Percentiles rank a stretch among this genome's conserved stretches.
These are phyloP conservation scores for Clitopilus hobsonii DNA, from an alignment of 768 basidiomycete species.

Conservation along the genomic window DNA sequence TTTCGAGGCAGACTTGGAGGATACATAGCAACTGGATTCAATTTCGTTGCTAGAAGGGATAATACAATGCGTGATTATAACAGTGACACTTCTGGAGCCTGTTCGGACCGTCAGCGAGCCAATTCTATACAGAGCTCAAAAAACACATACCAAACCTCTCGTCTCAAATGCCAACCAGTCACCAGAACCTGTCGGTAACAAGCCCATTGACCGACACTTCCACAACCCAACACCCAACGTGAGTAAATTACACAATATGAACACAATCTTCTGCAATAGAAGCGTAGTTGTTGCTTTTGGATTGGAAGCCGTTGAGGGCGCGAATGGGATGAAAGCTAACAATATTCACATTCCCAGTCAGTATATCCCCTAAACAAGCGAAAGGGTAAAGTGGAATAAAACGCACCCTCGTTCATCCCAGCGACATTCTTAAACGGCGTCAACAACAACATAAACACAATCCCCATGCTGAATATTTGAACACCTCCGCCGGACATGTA, in stretches of 20 bases:
- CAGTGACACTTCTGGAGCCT: constrained; percentile 1
- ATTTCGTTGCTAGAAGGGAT: no score
- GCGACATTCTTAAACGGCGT: constrained; percentile 82
- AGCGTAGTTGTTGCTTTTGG: constrained; percentile 51
- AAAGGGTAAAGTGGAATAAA: neutral
- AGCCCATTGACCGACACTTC: constrained; percentile 92
- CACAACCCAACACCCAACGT: constrained; percentile 84
- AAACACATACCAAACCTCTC: constrained; percentile 54
- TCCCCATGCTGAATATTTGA: constrained; percentile 96
- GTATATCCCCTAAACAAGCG: no score
- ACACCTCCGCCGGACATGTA: constrained; percentile 98
- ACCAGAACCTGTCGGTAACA: constrained; percentile 84
- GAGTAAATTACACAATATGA: constrained; percentile 66
- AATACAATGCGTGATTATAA: neutral
- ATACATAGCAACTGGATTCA: no score
- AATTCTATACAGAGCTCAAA: neutral
- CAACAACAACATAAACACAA: constrained; percentile 88
- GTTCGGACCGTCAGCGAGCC: neutral
- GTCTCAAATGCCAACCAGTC: constrained; percentile 96
- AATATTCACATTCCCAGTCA: neutral
- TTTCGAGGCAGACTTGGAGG: no score
- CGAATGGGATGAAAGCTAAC: constrained; percentile 69
- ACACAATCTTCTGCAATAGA: constrained; percentile 66
- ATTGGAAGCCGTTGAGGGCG: constrained; percentile 52
- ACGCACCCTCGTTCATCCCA: constrained; percentile 70